Evolutionary conservation across 2,329 filamentous ascomycete genomes (phyloP), one percentile per base, ranked within the genome.

Genomic region (Fusarium mundagurra): DNA sequence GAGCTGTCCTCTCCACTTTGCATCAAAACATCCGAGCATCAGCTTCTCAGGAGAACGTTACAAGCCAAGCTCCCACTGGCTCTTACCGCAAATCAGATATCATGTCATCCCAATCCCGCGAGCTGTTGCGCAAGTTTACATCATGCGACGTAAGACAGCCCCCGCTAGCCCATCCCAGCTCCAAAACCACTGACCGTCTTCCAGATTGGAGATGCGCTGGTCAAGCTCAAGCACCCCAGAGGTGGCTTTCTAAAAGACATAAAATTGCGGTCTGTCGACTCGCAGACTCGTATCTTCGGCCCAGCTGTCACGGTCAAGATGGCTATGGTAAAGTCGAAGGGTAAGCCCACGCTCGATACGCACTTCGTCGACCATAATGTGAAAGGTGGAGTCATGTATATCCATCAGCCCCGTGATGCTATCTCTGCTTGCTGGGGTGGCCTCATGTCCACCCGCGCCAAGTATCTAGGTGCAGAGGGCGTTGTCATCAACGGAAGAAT

Each of bases 291-390:
- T 12, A 71, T 79, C 27, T 69, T 74, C 36, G 79, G 80, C 17
- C 79, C 79, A 14, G 79, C 78, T 13, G 57, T 80, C 18, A 81
- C 79, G 1, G 77, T 81, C 22, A 71, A 79, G 34, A 80, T 81
- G 78, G 80, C 11, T 24, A 12, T 39, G 20, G 16, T 10, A 24
- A 6, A 44, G 16, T 12, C 6, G 16, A 24, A 12, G 5, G 10
- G 8, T 7, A 44, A 44, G 9, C 41, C 79, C 6, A 76, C 70
- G 45, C 75, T 76, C n/a, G 65, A 75, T 7, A 73, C 62, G 62
- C 79, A 81, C 33, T 80, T 80, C 53, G 79, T 75, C 9, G 80
- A 81, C 65, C 73, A 74, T 64, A 80, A 80, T n/a, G 54, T 60
- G 16, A 38, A 67, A 4, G 62, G 64, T 1, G 66, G 73, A 17